Percentiles rank a stretch among this genome's conserved stretches.
Conservation (phyloP, 2,329 filamentous ascomycete genomes). For the Cordyceps cicadae region DNA sequence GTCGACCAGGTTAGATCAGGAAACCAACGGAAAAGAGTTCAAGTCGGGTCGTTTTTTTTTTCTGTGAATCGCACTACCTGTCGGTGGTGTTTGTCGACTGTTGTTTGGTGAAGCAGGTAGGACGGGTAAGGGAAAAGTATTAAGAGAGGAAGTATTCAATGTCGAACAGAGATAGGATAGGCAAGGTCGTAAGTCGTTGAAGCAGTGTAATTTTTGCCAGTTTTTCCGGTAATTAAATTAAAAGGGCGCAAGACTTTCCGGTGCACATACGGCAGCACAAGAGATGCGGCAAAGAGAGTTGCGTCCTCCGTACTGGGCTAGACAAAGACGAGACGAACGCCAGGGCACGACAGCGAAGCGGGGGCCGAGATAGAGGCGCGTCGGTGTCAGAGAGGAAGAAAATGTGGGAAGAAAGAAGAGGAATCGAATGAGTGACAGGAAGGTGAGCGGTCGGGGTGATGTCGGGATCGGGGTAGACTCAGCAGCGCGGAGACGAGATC, state of each 20-base stretch:
- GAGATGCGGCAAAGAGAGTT: not conserved
- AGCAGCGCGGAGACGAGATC: conserved; percentile 13
- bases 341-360: conserved; percentile 3
- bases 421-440: conserved; percentile 6
- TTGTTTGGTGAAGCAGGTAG: not conserved
- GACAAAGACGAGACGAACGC: not conserved
- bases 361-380: conserved; percentile 7
- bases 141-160: not conserved
- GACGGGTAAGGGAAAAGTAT: not conserved
- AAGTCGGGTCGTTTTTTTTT: not conserved
- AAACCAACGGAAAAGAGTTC: not conserved
- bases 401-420: not conserved
- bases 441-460: not conserved
- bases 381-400: not conserved
- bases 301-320: not conserved
- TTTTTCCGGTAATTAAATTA: conserved; percentile 2
- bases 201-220: not conserved
- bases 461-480: not conserved
- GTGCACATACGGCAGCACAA: not conserved
- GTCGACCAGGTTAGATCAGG: not conserved
- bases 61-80: not conserved
- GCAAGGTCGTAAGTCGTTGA: conserved; percentile 4
- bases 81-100: not conserved
- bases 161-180: not conserved
- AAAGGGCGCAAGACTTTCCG: not conserved